Evolutionary conservation across 192 early-diverging fungal species (phyloP).

Genomic region (Anaeromyces robustus): DNA sequence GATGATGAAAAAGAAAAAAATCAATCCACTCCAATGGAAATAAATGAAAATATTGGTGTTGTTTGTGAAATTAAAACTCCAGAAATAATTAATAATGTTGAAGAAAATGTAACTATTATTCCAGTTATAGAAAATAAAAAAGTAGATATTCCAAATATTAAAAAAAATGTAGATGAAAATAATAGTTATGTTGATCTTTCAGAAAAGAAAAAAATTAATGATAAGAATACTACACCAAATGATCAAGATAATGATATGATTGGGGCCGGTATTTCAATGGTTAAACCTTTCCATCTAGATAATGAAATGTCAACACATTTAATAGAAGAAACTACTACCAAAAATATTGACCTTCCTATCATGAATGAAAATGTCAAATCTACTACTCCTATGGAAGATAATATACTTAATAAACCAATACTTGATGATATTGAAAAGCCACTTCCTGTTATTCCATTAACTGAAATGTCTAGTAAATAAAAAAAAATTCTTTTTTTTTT

Average conservation of each 20-base stretch:
- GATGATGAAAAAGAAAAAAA: too few relatives aligned
- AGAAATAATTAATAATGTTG: background rate
- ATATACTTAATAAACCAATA: background rate
- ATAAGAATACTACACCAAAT: background rate
- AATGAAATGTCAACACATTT: background rate
- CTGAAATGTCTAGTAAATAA: background rate
- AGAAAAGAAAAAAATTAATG: background rate
- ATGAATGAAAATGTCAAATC: background rate
- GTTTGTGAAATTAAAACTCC: too few relatives aligned
- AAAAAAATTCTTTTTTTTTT: too few relatives aligned
- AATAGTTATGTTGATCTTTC: background rate
- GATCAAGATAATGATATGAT: background rate
- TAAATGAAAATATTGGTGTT: too few relatives aligned
- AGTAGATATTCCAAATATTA: background rate
- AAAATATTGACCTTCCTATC: background rate
- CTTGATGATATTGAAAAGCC: too few relatives aligned
- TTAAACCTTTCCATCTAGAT: background rate
- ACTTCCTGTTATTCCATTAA: too few relatives aligned
- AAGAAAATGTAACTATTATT: background rate
- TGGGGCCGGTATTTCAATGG: background rate
- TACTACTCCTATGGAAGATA: background rate
- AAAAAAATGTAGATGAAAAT: background rate
- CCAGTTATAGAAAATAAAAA: background rate
- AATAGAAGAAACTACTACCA: background rate
- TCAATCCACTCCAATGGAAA: too few relatives aligned